Base-by-base conservation (phyloP, 2,329 filamentous ascomycete species). In the Fusarium fracticaudum region DNA sequence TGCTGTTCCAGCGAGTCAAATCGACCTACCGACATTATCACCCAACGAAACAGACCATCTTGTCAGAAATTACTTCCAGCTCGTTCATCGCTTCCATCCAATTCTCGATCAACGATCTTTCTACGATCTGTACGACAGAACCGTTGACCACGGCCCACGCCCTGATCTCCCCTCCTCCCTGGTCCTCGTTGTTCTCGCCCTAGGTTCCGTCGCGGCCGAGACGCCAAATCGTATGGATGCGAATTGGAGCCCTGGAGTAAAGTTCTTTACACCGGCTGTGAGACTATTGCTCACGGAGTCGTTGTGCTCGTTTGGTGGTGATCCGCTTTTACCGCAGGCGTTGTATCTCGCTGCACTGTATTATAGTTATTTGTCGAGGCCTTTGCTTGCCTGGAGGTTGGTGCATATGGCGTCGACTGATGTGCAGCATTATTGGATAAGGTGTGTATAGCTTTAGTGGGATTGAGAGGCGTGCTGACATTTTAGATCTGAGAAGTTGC, bases 391-490 rank as follows among this genome's bases (percentile, higher is more conserved):
- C 1, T 76, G 73, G 73, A 54, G 73, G 9, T 12, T 76, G 20
- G 73, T 76, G 1, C 73, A 76, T 6, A 76, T 76, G 61, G 73
- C 73, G 6, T 76, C 73, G 8, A 76, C 73, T 1, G 73, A 76
- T 38, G 63, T 76, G 1, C 73, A 76, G 20, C 73, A 76, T 31
- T 76, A 76, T 11, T 76, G 73, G 73, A 76, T 76, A 11, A 67
- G 73, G 73, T 74, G 9, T 22, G 26, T 35, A 1, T 14, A 4
- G 2, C 3, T 15, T 2, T 0, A 1, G 0, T 6, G 4, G 1
- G 10, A 12, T 14, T 20, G 2, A 3, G 8, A 1, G 6, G 9
- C 1, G 10, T 37, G 4, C 31, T 45, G 35, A 44, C 24, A 1
- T 5, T 6, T 5, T 0, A 75, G 71, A 3, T 76, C 73, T 4